A percentile compares a stretch with the other conserved stretches of the same genome.
Evolutionary conservation across 441 rosid species (phyloP).

Genomic region (Melianthus villosus): DNA sequence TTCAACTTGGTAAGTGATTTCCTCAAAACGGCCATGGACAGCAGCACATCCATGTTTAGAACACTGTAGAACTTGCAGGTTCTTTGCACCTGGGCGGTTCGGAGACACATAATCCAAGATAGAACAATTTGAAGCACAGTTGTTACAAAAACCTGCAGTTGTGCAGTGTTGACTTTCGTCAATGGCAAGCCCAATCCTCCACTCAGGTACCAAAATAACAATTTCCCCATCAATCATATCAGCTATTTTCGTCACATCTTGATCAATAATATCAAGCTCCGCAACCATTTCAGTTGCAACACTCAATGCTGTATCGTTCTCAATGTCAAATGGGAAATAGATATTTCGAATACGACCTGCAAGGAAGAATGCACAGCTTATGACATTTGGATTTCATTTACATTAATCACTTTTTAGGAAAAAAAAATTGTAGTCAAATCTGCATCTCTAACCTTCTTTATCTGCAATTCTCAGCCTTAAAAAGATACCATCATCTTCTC

Average conservation of each 20-base stretch:
- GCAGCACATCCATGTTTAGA: conserved; percentile 46
- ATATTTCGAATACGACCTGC: conserved; percentile 63
- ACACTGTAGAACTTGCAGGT: conserved; percentile 33
- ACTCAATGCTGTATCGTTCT: conserved; percentile 59
- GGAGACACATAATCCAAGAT: conserved; percentile 31
- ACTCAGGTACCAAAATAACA: conserved; percentile 50
- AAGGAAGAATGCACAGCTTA: conserved; percentile 3
- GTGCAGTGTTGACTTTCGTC: conserved; percentile 38
- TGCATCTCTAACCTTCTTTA: conserved; percentile 49
- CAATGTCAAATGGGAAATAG: conserved; percentile 67
- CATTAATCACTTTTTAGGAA: not conserved
- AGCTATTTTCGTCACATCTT: conserved; percentile 61
- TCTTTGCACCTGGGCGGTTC: conserved; percentile 24
- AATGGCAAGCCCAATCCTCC: conserved; percentile 57
- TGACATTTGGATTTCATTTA: not conserved
- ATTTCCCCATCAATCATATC: conserved; percentile 82
- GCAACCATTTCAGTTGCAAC: conserved; percentile 97
- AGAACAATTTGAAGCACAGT: conserved; percentile 47
- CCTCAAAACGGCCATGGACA: conserved; percentile 78
- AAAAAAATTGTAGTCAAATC: not conserved
- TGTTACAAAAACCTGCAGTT: conserved; percentile 33
- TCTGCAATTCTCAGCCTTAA: conserved; percentile 53
- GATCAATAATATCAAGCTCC: conserved; percentile 64
- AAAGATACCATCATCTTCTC: conserved; percentile 45
- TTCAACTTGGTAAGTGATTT: conserved; percentile 42